These are phyloP conservation scores for Acer campestre DNA, from an alignment of 345 rosid species.

Conservation along the genomic window DNA sequence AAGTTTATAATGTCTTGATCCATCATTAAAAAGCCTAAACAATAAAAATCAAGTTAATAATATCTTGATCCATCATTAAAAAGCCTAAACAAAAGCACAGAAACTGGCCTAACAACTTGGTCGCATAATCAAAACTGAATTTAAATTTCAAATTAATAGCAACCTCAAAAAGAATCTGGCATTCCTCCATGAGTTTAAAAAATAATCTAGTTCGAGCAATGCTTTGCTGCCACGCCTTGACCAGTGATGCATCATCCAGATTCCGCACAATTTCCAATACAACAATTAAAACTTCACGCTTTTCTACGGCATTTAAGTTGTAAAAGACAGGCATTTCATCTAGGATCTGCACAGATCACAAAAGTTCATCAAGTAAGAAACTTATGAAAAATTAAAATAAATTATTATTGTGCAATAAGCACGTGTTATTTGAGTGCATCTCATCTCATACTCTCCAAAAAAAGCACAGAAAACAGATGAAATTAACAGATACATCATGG, in stretches of 20 bases:
- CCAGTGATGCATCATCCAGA: conserved; percentile 89
- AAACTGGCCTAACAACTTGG: background rate
- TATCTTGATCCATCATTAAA: conserved; percentile 7
- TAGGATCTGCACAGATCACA: conserved; percentile 70
- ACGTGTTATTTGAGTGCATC: background rate
- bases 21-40: conserved; percentile 4
- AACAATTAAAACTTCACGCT: conserved; percentile 94
- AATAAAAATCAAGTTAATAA: conserved; percentile 15
- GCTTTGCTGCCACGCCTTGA: conserved; percentile 99
- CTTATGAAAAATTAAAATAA: background rate
- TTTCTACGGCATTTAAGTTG: conserved; percentile 90
- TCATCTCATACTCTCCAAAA: background rate
- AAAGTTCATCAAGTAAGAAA: conserved; percentile 12
- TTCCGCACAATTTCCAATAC: conserved; percentile 93
- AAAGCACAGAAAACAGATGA: background rate
- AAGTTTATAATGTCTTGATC: conserved; percentile 17
- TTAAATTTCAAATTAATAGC: conserved; percentile 18
- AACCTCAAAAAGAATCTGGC: conserved; percentile 95
- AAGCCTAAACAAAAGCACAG: conserved; percentile 4
- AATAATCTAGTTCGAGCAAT: conserved; percentile 94
- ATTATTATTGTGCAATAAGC: background rate
- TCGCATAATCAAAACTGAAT: conserved; percentile 12
- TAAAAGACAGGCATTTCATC: conserved; percentile 99
- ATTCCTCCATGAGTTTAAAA: conserved; percentile 98
- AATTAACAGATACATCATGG: background rate